phyloP scores from a whole-genome alignment of 2,329 filamentous ascomycete species.

The Botrytis elliptica region DNA sequence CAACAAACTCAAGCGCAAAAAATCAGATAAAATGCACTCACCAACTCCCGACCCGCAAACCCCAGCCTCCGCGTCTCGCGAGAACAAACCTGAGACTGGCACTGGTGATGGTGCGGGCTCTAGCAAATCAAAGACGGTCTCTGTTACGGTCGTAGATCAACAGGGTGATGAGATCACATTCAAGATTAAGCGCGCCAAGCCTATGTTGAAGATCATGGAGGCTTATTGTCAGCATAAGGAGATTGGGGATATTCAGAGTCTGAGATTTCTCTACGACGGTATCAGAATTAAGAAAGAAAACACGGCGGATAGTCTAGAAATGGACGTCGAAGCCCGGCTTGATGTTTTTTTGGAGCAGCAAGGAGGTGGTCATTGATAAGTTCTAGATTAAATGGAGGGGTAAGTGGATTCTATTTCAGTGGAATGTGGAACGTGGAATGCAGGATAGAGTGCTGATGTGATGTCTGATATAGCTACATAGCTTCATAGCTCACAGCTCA shows the following conservation, averaged over 20 bases:
- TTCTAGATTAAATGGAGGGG: background rate
- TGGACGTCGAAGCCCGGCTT: background rate
- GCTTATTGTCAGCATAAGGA: background rate
- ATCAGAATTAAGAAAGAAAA: background rate
- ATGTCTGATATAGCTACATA: background rate
- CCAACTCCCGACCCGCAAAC: background rate
- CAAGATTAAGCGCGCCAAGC: constrained; percentile 11
- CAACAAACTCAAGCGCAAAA: background rate
- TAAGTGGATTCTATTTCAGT: background rate
- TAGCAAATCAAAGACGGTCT: background rate
- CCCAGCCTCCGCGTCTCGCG: too few relatives aligned
- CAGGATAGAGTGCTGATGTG: background rate
- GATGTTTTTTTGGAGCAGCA: constrained; percentile 2
- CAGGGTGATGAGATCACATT: background rate
- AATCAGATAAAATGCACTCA: background rate
- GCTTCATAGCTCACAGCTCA: background rate
- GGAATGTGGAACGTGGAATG: background rate
- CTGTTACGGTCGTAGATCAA: constrained; percentile 1
- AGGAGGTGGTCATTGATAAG: background rate
- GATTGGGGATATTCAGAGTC: background rate
- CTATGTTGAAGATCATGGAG: constrained; percentile 3
- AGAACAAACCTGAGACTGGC: background rate
- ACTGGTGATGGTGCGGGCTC: background rate
- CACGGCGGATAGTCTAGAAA: constrained; percentile 12
- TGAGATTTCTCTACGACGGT: constrained; percentile 13